Conservation (phyloP, 2,329 filamentous ascomycete species). For the Didymella arachidicola region DNA sequence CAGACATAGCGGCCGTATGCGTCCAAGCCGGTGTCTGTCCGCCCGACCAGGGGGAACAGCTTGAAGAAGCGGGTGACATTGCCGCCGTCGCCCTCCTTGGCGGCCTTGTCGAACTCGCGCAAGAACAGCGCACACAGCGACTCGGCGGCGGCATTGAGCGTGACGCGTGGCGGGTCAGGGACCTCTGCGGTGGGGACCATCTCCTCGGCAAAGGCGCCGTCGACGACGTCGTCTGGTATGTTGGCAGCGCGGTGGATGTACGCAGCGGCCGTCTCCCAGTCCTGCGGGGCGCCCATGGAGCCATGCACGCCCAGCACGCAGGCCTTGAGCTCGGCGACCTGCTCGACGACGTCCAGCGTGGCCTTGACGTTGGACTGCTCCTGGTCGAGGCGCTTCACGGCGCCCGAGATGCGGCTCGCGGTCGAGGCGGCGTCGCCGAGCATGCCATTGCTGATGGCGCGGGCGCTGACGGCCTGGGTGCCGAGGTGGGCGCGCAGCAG, state of each 20-base stretch:
- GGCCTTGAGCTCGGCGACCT: slow-evolving; percentile 95
- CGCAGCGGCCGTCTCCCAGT: slow-evolving; percentile 95
- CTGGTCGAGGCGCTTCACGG: slow-evolving; percentile 85
- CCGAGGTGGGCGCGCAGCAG: slow-evolving; percentile 87
- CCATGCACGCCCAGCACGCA: slow-evolving; percentile 94
- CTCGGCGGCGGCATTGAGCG: slow-evolving; percentile 85
- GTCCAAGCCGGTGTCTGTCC: slow-evolving; percentile 87
- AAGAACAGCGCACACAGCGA: slow-evolving; percentile 90
- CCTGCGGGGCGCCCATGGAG: slow-evolving; percentile 96
- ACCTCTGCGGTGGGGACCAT: slow-evolving; percentile 97
- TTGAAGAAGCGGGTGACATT: slow-evolving; percentile 98
- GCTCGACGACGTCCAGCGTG: slow-evolving; percentile 90
- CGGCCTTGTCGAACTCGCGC: slow-evolving; percentile 92
- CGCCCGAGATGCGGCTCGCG: slow-evolving; percentile 82
- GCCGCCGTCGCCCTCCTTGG: slow-evolving; percentile 82
- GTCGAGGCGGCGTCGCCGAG: slow-evolving; percentile 85
- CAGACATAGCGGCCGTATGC: slow-evolving; percentile 97
- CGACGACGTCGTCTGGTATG: slow-evolving; percentile 80
- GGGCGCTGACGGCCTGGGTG: slow-evolving; percentile 82
- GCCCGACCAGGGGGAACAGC: slow-evolving; percentile 90
- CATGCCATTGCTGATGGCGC: slow-evolving; percentile 88
- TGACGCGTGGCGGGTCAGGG: slow-evolving; percentile 86
- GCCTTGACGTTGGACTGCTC: slow-evolving; percentile 92
- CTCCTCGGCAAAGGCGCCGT: slow-evolving; percentile 85
- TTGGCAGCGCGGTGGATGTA: slow-evolving; percentile 85